Percentiles rank a stretch among this genome's conserved stretches.
phyloP scores from a whole-genome alignment of 2,329 filamentous ascomycete genomes.

The Fusarium irregulare region DNA sequence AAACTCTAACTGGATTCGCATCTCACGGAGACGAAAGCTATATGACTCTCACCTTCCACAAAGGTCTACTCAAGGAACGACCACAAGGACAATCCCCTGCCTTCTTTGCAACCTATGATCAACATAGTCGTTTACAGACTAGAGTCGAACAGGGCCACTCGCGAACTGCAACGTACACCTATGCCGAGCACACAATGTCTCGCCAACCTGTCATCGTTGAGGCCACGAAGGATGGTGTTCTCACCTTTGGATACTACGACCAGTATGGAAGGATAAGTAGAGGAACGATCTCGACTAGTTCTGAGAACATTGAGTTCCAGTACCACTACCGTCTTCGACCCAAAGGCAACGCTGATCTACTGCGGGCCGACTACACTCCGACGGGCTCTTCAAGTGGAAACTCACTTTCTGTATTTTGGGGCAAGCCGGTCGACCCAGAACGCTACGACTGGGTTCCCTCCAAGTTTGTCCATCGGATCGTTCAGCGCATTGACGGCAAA shows the following conservation, averaged over 20 bases:
- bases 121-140: background rate
- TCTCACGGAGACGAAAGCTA: background rate
- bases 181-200: conserved; percentile 13
- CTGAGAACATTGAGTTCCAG: conserved; percentile 23
- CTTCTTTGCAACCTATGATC: conserved; percentile 1
- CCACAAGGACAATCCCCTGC: background rate
- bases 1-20: conserved; percentile 1
- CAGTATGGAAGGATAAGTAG: conserved; percentile 26
- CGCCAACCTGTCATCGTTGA: conserved; percentile 19
- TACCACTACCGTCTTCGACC: conserved; percentile 28
- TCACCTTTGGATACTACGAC: conserved; percentile 30
- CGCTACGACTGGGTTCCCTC: conserved; percentile 35
- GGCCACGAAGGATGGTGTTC: background rate
- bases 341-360: conserved; percentile 26
- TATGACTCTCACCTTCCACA: conserved; percentile 4
- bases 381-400: background rate
- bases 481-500: conserved; percentile 17
- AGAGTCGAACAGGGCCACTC: background rate
- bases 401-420: conserved; percentile 34
- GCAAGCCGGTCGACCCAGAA: conserved; percentile 29
- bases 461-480: conserved; percentile 22
- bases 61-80: background rate
- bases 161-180: conserved; percentile 16
- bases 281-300: conserved; percentile 6
- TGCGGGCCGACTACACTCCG: conserved; percentile 30